phyloP scores from a whole-genome alignment of 177 flowering plant species.

The Vitis hybrid region DNA sequence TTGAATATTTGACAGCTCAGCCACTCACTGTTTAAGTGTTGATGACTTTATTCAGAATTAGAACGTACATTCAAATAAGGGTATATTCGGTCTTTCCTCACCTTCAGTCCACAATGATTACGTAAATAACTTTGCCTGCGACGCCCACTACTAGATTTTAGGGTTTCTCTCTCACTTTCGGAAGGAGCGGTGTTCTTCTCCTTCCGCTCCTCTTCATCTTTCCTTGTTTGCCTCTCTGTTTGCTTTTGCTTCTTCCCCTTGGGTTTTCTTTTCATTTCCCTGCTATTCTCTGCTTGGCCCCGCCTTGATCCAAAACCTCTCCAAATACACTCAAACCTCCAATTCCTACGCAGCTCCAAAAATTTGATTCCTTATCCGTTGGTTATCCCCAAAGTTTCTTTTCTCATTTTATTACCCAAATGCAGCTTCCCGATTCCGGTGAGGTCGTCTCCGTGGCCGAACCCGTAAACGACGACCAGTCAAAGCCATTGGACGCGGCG shows the following conservation, averaged over 20 bases:
- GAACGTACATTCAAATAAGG: background rate
- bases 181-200: constrained; percentile 15
- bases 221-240: background rate
- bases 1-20: no score
- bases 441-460: constrained; percentile 3
- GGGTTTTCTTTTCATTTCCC: background rate
- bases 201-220: background rate
- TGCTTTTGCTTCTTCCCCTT: background rate
- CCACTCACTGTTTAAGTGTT: no score
- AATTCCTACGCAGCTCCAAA: background rate
- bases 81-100: background rate
- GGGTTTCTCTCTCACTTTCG: constrained; percentile 24
- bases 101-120: background rate
- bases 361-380: background rate
- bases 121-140: background rate
- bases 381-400: background rate
- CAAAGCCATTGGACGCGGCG: background rate
- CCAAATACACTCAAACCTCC: background rate
- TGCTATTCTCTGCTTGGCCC: background rate
- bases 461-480: background rate
- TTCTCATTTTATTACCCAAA: background rate
- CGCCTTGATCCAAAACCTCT: no score
- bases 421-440: constrained; percentile 22
- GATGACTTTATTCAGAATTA: no score
- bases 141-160: constrained; percentile 14